Percentiles rank a stretch among this genome's conserved stretches.
phyloP scores from a whole-genome alignment of 768 basidiomycete species.

The Terana coerulea region DNA sequence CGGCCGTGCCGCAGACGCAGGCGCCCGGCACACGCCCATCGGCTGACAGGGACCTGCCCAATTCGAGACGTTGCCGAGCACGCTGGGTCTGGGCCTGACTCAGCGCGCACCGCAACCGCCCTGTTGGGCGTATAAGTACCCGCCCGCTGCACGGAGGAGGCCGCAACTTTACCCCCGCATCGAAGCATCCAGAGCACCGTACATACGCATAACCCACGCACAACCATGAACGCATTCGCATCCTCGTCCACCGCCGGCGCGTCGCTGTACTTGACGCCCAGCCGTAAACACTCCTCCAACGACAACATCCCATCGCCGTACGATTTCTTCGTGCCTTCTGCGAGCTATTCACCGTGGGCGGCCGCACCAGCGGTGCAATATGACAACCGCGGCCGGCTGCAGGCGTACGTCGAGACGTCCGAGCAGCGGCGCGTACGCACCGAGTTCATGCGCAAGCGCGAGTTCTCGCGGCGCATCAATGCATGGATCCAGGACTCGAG shows the following conservation, averaged over 20 bases:
- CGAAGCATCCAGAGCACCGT: no score
- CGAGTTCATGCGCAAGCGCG: slow-evolving; percentile 47
- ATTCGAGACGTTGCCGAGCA: background rate
- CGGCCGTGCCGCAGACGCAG: background rate
- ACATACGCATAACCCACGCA: no score
- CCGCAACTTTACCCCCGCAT: background rate
- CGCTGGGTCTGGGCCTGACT: slow-evolving; percentile 1
- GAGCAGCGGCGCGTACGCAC: slow-evolving; percentile 47
- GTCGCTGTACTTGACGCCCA: background rate
- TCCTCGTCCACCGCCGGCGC: slow-evolving; percentile 5
- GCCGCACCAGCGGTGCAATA: slow-evolving; percentile 1
- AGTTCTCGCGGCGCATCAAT: slow-evolving; percentile 38
- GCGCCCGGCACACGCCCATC: background rate
- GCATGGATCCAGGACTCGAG: slow-evolving; percentile 29
- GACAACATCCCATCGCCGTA: background rate
- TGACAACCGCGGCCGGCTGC: slow-evolving; percentile 43
- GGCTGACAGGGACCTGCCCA: background rate
- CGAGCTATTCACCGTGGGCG: background rate
- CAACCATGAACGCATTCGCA: slow-evolving; percentile 12
- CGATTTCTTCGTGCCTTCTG: background rate
- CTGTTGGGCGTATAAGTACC: background rate
- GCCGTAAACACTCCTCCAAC: background rate
- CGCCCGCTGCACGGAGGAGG: background rate
- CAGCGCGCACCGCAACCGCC: background rate
- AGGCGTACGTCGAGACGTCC: slow-evolving; percentile 39